phyloP scores from a whole-genome alignment of 345 rosid species.

The Balakata baccata region DNA sequence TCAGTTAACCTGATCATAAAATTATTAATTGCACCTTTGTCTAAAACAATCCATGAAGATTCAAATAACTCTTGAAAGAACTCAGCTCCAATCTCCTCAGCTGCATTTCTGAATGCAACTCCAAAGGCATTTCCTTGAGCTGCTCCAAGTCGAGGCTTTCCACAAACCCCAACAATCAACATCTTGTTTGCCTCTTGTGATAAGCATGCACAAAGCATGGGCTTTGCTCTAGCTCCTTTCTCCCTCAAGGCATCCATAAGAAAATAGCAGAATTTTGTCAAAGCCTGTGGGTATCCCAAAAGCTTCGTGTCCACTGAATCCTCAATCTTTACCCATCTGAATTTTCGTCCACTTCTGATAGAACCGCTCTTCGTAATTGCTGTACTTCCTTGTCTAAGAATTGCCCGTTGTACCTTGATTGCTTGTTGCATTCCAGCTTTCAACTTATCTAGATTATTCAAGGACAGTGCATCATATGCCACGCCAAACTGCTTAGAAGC shows the following conservation, averaged over 20 bases:
- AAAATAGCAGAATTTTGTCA: slow-evolving; percentile 91
- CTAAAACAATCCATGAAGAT: slow-evolving; percentile 93
- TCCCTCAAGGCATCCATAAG: slow-evolving; percentile 95
- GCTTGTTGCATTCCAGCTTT: slow-evolving; percentile 92
- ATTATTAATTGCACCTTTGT: slow-evolving; percentile 67
- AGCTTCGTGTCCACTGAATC: slow-evolving; percentile 71
- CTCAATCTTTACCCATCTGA: slow-evolving; percentile 93
- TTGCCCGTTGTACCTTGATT: slow-evolving; percentile 79
- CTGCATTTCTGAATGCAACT: slow-evolving; percentile 77
- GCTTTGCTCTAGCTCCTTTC: slow-evolving; percentile 90
- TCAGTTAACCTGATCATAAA: slow-evolving; percentile 88
- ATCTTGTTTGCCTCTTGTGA: slow-evolving; percentile 63
- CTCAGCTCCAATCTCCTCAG: slow-evolving; percentile 72
- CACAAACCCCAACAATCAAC: slow-evolving; percentile 85
- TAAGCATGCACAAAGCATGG: slow-evolving; percentile 78
- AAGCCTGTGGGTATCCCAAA: slow-evolving; percentile 89
- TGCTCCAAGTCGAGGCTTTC: slow-evolving; percentile 91
- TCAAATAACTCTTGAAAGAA: slow-evolving; percentile 94
- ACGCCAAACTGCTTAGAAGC: slow-evolving; percentile 91
- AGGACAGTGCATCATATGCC: slow-evolving; percentile 89
- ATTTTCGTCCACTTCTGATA: slow-evolving; percentile 85
- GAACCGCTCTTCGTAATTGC: slow-evolving; percentile 80
- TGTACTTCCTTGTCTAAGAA: slow-evolving; percentile 92
- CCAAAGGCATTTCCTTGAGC: slow-evolving; percentile 92
- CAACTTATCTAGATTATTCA: slow-evolving; percentile 67